Base-by-base conservation (phyloP, 78 protist species). In the slime mould (Dictyostelium discoideum) region DNA sequence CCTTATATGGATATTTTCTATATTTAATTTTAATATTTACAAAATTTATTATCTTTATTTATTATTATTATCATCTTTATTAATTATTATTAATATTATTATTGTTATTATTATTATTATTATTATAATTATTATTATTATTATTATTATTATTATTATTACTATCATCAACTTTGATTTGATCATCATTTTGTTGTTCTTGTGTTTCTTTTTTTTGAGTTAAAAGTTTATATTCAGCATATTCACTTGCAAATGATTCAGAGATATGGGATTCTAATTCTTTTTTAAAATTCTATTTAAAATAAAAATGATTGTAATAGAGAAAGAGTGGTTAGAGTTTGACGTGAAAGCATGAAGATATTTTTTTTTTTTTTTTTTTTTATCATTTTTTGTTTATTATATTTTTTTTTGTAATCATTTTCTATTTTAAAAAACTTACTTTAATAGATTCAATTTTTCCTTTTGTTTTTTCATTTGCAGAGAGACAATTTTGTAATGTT, bases 391-490 rank as follows among this genome's bases (percentile, higher is more conserved):
- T n/a, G n/a, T n/a, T n/a, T n/a, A n/a, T n/a, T n/a, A n/a, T n/a
- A n/a, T n/a, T n/a, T n/a, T n/a, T n/a, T n/a, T n/a, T n/a, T n/a
- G n/a, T n/a, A n/a, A n/a, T n/a, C n/a, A n/a, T n/a, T n/a, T n/a
- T n/a, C n/a, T n/a, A n/a, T n/a, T n/a, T n/a, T n/a, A n/a, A n/a
- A 24, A 81, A 18, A 88, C 80, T 11, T 42, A 88, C 94, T 11
- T 48, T 90, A 24, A 90, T 90, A 24, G 94, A 90, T 90, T 90
- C 88, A 10, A 90, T 82, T 32, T 90, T 90, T 67, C 94, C 94
- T 72, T 90, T 90, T 24, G 94, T 82, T 82, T 85, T 80, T 40
- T 90, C 94, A 39, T 90, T 90, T 44, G 94, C 94, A 39, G 72
- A 5, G 48, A 90, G 39, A 82, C 94, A 90, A 72, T 90, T 90